Evolutionary conservation across 192 early-diverging fungal species (phyloP), one percentile per base, ranked within the genome.

Genomic region (Podochytrium sp.): DNA sequence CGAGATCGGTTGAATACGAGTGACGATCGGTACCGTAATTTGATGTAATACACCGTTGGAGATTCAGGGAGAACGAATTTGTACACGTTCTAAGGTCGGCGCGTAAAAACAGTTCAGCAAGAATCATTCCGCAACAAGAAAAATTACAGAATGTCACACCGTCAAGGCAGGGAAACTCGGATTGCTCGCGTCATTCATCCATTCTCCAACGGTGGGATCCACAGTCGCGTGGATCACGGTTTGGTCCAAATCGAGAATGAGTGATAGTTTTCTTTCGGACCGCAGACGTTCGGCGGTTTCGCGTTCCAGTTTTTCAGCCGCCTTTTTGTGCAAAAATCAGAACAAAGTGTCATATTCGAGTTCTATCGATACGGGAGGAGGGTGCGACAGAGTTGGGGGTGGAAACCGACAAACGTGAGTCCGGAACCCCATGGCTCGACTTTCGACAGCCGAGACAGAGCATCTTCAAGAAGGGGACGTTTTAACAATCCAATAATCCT

Each of bases 241-340:
- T 80, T 97, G 95, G 79, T 99, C 98, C 53, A 99, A 85, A 86
- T 99, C 98, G 23, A 99, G 87, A 59, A 99, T 91, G 29, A 99
- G 80, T 2, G 92, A 94, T 43, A 99, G 85, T 74, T 91, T 94
- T 57, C 85, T 78, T 34, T 83, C 84, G 2, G 79, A 72, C 63
- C 91, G 67, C 58, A 99, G 80, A 70, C 91, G 83, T 2, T 83
- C 63, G 14, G 87, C 79, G 18, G 82, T 93, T 30, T 87, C 87
- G n/a, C 87, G 68, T 51, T 96, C 93, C 39, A 96, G 72, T 16
- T 88, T 67, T 51, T 87, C 76, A 2, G 92, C 94, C 71, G 92
- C 91, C 87, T 91, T n/a, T n/a, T n/a, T n/a, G n/a, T n/a, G n/a
- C n/a, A n/a, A n/a, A n/a, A n/a, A n/a, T n/a, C n/a, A n/a, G n/a